These are phyloP conservation scores for Trametes punicea DNA, from an alignment of 768 basidiomycete species.

Conservation along the genomic window DNA sequence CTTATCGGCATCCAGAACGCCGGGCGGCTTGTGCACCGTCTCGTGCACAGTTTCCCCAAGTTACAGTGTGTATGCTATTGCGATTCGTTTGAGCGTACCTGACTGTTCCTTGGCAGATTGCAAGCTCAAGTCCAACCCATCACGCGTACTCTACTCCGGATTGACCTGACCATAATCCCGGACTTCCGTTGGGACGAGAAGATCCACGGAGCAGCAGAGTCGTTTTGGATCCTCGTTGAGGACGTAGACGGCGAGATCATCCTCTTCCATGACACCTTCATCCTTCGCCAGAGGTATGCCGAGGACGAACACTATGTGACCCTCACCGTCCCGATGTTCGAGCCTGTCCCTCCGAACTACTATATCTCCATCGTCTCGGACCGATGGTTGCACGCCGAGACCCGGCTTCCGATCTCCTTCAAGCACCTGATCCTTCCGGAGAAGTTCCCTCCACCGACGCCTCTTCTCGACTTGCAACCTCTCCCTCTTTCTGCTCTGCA, in stretches of 20 bases:
- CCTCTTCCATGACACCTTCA: constrained; percentile 91
- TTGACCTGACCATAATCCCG: constrained; percentile 93
- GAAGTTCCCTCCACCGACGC: constrained; percentile 91
- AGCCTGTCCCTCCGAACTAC: constrained; percentile 97
- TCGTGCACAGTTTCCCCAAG: constrained; percentile 96
- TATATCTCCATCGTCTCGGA: constrained; percentile 95
- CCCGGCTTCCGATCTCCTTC: constrained; percentile 92
- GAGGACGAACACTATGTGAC: constrained; percentile 94
- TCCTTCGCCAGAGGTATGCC: constrained; percentile 88
- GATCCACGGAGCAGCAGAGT: constrained; percentile 83
- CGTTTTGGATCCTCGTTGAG: constrained; percentile 92
- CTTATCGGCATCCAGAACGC: constrained; percentile 92
- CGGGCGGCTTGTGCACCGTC: constrained; percentile 84
- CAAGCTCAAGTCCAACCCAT: constrained; percentile 97
- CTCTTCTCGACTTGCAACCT: constrained; percentile 88
- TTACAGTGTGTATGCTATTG: constrained; percentile 56
- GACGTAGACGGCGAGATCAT: constrained; percentile 97
- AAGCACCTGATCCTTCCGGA: constrained; percentile 97
- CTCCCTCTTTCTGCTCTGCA: constrained; percentile 89
- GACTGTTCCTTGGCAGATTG: constrained; percentile 43
- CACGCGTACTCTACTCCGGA: constrained; percentile 86
- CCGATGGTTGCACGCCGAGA: constrained; percentile 94
- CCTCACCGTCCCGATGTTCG: constrained; percentile 93
- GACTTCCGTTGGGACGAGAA: constrained; percentile 99
- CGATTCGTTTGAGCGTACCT: background rate